Evolutionary conservation across 345 rosid genomes (phyloP).

Genomic region (Dimocarpus longan): DNA sequence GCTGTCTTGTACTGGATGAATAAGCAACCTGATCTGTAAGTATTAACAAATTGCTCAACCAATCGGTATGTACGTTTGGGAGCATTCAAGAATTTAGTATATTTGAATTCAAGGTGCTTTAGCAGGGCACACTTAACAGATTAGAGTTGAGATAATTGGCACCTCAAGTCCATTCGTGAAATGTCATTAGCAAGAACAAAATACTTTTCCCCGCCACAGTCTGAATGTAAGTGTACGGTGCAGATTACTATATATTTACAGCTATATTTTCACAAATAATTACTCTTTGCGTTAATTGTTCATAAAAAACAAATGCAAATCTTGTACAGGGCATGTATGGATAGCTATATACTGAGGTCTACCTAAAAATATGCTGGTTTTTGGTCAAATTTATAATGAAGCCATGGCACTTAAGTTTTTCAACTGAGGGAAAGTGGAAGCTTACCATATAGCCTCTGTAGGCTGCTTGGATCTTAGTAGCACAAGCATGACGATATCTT

Average conservation of each 20-base stretch:
- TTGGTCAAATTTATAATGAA: not conserved
- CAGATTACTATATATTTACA: not conserved
- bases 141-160: not conserved
- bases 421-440: conserved; percentile 18
- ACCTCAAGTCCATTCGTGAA: not conserved
- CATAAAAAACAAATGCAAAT: not conserved
- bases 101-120: not conserved
- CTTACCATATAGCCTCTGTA: conserved; percentile 88
- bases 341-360: not conserved
- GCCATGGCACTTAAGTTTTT: not conserved
- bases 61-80: not conserved
- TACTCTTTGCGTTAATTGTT: not conserved
- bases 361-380: not conserved
- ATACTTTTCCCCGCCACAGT: not conserved
- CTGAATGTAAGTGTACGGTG: not conserved
- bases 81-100: not conserved
- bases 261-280: not conserved
- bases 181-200: not conserved
- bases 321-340: not conserved
- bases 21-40: not conserved
- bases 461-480: conserved; percentile 86
- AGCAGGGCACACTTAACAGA: not conserved
- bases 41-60: not conserved
- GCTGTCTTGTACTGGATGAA: not conserved
- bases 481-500: conserved; percentile 59